Evolutionary conservation across 345 rosid genomes (phyloP).

Genomic region (Pugionium cornutum): DNA sequence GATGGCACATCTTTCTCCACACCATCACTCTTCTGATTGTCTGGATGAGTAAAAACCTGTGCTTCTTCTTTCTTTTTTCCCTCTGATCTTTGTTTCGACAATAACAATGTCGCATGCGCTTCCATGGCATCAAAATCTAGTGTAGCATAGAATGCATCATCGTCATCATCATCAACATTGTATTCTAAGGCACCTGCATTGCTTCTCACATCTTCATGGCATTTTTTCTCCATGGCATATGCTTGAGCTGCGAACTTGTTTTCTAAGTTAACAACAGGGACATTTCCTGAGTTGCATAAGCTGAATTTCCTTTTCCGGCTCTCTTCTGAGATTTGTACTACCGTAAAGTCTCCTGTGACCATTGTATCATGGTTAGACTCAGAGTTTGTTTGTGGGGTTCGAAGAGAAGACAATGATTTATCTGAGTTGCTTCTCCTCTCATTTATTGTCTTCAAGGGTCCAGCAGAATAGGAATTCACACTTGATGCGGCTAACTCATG

Average conservation of each 20-base stretch:
- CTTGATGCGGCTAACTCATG: too few relatives aligned
- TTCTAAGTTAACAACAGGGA: slow-evolving; percentile 62
- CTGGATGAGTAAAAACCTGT: slow-evolving; percentile 19
- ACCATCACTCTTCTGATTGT: slow-evolving; percentile 3
- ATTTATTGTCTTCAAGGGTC: too few relatives aligned
- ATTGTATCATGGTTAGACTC: slow-evolving; percentile 39
- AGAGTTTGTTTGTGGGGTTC: slow-evolving; percentile 44
- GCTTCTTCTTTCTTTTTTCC: slow-evolving; percentile 39
- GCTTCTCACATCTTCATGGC: slow-evolving; percentile 34
- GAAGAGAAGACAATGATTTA: slow-evolving; percentile 44
- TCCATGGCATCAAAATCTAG: slow-evolving; percentile 87
- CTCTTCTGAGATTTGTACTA: slow-evolving; percentile 41
- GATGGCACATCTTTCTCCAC: slow-evolving; percentile 49
- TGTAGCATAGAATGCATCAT: slow-evolving; percentile 76
- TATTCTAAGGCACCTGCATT: slow-evolving; percentile 32
- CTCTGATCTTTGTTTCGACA: slow-evolving; percentile 11
- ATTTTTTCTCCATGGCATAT: slow-evolving; percentile 20
- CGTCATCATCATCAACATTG: slow-evolving; percentile 43
- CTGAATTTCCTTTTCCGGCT: slow-evolving; percentile 59
- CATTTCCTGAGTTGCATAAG: slow-evolving; percentile 43
- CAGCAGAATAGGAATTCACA: too few relatives aligned
- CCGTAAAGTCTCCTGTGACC: slow-evolving; percentile 18
- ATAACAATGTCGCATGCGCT: slow-evolving; percentile 68
- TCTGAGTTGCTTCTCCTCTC: slow-evolving; percentile 40
- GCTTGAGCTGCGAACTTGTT: slow-evolving; percentile 39